Conservation (phyloP, 805 yeast genomes). For the Lipomyces kockii region DNA sequence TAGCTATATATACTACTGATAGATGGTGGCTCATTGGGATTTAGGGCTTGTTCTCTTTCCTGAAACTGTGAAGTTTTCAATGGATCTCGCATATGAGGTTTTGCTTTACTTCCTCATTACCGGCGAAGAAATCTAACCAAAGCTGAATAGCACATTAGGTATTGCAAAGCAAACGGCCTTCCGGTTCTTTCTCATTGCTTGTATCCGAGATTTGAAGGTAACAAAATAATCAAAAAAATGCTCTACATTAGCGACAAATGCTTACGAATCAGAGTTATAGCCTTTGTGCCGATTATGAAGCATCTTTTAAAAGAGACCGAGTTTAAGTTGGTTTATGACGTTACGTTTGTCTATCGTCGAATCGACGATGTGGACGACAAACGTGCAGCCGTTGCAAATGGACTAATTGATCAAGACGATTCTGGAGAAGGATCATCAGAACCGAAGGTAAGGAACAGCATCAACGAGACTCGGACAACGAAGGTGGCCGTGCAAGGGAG, state of each 20-base stretch:
- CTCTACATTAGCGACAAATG: neutral
- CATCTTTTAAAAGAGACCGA: slow-evolving; percentile 40
- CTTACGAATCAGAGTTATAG: slow-evolving; percentile 17
- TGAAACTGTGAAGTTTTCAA: slow-evolving; percentile 55
- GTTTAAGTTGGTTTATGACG: slow-evolving; percentile 53
- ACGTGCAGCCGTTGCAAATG: neutral
- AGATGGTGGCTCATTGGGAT: slow-evolving; percentile 24
- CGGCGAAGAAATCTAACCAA: neutral
- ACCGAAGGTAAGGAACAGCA: neutral
- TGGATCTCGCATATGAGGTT: slow-evolving; percentile 64
- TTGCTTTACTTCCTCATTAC: neutral
- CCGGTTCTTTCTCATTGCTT: slow-evolving; percentile 64
- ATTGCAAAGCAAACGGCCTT: slow-evolving; percentile 61
- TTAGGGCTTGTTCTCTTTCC: slow-evolving; percentile 80
- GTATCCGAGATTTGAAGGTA: slow-evolving; percentile 69
- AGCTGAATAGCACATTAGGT: slow-evolving; percentile 54
- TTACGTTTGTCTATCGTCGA: slow-evolving; percentile 54
- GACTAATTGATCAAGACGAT: neutral
- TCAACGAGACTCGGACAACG: neutral
- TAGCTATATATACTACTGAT: neutral
- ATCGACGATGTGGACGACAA: slow-evolving; percentile 11
- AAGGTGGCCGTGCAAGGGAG: neutral
- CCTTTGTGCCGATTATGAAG: slow-evolving; percentile 41
- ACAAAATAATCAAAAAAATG: slow-evolving; percentile 26
- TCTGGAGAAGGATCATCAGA: neutral